Evolutionary conservation across 2,329 filamentous ascomycete species (phyloP), one percentile per base, ranked within the genome.

Genomic region (Verticillium isaacii): DNA sequence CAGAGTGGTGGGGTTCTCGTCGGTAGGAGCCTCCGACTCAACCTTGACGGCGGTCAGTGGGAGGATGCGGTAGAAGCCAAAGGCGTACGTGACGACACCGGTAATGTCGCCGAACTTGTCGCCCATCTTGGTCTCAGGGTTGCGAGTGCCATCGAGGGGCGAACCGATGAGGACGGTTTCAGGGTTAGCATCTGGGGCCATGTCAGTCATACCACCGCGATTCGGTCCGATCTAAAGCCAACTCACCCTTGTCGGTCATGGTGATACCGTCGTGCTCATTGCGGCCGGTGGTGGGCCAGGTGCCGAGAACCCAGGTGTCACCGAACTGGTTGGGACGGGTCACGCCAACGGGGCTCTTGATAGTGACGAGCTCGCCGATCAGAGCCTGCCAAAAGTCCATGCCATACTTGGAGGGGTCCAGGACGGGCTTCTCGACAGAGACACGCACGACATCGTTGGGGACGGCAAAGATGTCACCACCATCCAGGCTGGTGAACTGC

Each of bases 301-400:
- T 78, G 3, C 89, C 89, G 19, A 84, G 76, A 5, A 91, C 82
- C 87, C 88, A 91, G 4, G 86, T 86, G 67, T 92, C 89, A 29
- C 88, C 87, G 68, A 81, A 90, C 60, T 73, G 76, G 70, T 87
- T 91, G 2, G 89, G 85, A 61, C 83, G 84, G 58, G 81, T 79
- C 56, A 90, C 73, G 54, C 84, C 85, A 14, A 76, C 80, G 1
- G 86, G 83, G 56, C 75, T 79, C 66, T 79, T 79, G 56, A 91
- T 75, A 0, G 85, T 89, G 15, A 92, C 88, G 8, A 90, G 77
- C 73, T 91, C 87, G 32, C 88, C 89, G 60, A 78, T 79, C 62
- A 91, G 74, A 64, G 83, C 87, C 79, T 91, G 86, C 89, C 89
- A 91, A 70, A 91, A 92, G 71, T 91, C 89, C 34, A 91, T 77